These are phyloP conservation scores for Cylindrotheca closterium DNA, from an alignment of 108 stramenopile species.

Conservation along the genomic window DNA sequence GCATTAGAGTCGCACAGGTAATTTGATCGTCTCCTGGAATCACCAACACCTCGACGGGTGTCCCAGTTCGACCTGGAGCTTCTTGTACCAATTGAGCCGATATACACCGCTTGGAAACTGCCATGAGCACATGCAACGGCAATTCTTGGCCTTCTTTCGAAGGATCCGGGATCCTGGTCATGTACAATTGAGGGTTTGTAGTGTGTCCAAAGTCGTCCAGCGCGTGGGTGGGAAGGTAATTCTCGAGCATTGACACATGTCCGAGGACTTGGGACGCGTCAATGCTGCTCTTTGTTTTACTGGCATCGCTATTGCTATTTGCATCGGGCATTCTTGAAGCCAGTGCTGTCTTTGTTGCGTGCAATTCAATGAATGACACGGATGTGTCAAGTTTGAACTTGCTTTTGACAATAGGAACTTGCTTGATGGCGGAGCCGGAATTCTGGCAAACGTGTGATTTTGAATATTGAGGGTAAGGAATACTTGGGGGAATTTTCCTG, in stretches of 20 bases:
- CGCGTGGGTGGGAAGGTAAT: background rate
- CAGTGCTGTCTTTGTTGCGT: too few species aligned
- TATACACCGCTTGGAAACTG: conserved; percentile 32
- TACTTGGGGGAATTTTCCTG: too few species aligned
- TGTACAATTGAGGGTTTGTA: conserved; percentile 18
- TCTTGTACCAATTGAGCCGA: conserved; percentile 32
- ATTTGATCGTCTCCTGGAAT: conserved; percentile 38
- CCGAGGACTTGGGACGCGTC: background rate
- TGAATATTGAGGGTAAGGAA: too few species aligned
- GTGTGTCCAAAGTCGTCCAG: conserved; percentile 32
- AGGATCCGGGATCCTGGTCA: conserved; percentile 21
- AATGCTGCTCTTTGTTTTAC: background rate
- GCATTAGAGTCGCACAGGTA: conserved; percentile 29
- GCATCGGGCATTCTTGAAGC: too few species aligned
- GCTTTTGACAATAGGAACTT: too few species aligned
- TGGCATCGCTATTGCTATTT: too few species aligned
- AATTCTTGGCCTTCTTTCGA: background rate
- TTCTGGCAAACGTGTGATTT: too few species aligned
- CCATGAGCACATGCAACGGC: conserved; percentile 25
- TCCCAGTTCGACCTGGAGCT: conserved; percentile 12
- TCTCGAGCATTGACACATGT: background rate
- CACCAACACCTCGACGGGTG: conserved; percentile 31
- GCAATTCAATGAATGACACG: too few species aligned
- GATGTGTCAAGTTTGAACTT: too few species aligned
- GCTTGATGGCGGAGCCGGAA: too few species aligned